These are phyloP conservation scores for Oenanthe sinensis DNA, from an alignment of 129 eudicot genomes.

Conservation along the genomic window DNA sequence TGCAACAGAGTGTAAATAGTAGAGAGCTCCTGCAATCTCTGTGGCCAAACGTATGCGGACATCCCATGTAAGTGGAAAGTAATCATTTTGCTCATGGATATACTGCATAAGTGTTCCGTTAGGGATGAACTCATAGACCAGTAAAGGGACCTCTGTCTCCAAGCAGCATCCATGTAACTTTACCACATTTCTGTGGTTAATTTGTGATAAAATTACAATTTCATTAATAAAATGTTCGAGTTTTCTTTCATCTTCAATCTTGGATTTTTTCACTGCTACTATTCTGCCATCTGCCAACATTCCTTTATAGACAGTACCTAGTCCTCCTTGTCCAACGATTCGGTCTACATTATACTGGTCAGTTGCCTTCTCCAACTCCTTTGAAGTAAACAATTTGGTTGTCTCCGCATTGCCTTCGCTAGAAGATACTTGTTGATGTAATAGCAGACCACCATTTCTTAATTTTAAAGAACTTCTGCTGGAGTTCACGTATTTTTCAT, in stretches of 20 bases:
- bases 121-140: too few species aligned
- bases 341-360: not conserved
- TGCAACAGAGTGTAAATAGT: too few species aligned
- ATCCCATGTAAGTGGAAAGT: too few species aligned
- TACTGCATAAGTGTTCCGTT: too few species aligned
- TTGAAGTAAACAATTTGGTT: not conserved
- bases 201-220: not conserved
- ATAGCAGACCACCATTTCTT: too few species aligned
- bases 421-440: not conserved
- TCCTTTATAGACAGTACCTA: not conserved
- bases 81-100: too few species aligned
- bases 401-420: not conserved
- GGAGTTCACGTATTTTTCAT: not conserved
- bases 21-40: too few species aligned
- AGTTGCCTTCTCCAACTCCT: not conserved
- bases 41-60: too few species aligned
- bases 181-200: not conserved
- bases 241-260: not conserved
- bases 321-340: not conserved
- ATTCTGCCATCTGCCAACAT: not conserved
- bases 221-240: not conserved
- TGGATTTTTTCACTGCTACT: not conserved
- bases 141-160: too few species aligned
- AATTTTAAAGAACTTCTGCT: not conserved
- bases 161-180: not conserved